Evolutionary conservation across 768 basidiomycete genomes (phyloP), one percentile per base, ranked within the genome.

Genomic region (Dentipellis fragilis): DNA sequence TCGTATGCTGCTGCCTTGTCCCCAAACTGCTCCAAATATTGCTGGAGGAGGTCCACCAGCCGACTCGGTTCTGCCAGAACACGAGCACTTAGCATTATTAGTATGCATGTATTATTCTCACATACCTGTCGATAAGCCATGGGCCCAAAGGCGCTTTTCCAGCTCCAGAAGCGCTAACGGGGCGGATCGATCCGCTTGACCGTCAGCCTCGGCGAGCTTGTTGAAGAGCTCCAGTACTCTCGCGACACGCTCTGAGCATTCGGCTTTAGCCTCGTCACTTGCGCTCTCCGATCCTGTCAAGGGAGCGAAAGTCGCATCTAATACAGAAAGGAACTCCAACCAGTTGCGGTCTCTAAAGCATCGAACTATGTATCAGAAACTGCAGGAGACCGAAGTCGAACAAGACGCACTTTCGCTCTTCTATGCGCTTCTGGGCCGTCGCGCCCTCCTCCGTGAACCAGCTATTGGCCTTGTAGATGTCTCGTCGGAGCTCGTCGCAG

Each of bases 1-100:
- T 94, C 93, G 56, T 83, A 89, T 67, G 90, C 92, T 67, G 88
- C 91, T 5, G 85, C 74, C 68, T 93, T 95, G 67, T 84, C 81
- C 34, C 88, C 85, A 62, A 92, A 80, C 56, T 72, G 73, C 40
- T 79, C 71, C 64, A 92, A 83, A 68, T 94, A 95, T 49, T 74
- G 69, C 63, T 81, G 73, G 64, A 93, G 70, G 54, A 85, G 71
- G 10, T 67, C 63, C 35, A 78, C 65, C 54, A 84, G 61, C 29
- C 69, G 68, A 11, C 63, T 62, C 29, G 73, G 51, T 61, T 81
- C 85, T 87, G 48, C 29, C 29, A 6, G 22, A 49, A 14, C 42
- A 17, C n/a, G 14, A 45, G n/a, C 23, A 49, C 23, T 23, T 9
- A 10, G 39, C 10, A 9, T 9, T 12, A 16, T 53, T 22, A 16